Base-by-base conservation (phyloP, 257 asterid genomes). In the Rehmannia glutinosa region DNA sequence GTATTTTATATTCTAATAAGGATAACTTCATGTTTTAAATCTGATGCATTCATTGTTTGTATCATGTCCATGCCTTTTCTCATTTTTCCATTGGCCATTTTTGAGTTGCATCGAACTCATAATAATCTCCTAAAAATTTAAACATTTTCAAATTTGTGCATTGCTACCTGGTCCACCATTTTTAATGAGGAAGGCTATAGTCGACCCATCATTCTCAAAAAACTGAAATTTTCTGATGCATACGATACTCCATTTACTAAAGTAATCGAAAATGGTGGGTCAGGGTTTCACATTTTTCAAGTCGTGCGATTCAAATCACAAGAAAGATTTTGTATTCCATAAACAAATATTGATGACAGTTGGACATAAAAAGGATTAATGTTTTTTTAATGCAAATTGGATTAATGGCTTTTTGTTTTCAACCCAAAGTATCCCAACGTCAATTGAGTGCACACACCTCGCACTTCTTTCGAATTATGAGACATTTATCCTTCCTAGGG, bases 241-340 rank as follows among this genome's bases (percentile, higher is more conserved):
- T 0, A 56, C n/a, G 20, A 56, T 10, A 56, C 1, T 16, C 15
- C 25, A 55, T 30, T 28, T 6, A 55, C 24, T 30, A 33, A 57
- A 16, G 8, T 19, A 4, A 12, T 15, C 23, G 6, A 9, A 45
- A 16, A 16, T 5, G 55, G 28, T n/a, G n/a, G n/a, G n/a, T n/a
- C 10, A 27, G 25, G 49, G 19, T 10, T 27, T 57, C 62, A 58
- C 68, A 53, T 17, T 25, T 72, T 62, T 46, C 39, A 51, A 46
- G 38, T 63, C 35, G 59, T 1, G 13, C 19, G 7, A 57, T 36
- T 56, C 46, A 7, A 63, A 38, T 50, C 64, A 39, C 9, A n/a
- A n/a, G n/a, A 49, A 19, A 39, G 70, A 67, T 67, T 59, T 69
- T 46, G 53, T 61, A 60, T 17, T 15, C 41, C 39, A 33, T 20